phyloP scores from a whole-genome alignment of 202 grass and related monocot genomes.

The Elaeis oleifera region DNA sequence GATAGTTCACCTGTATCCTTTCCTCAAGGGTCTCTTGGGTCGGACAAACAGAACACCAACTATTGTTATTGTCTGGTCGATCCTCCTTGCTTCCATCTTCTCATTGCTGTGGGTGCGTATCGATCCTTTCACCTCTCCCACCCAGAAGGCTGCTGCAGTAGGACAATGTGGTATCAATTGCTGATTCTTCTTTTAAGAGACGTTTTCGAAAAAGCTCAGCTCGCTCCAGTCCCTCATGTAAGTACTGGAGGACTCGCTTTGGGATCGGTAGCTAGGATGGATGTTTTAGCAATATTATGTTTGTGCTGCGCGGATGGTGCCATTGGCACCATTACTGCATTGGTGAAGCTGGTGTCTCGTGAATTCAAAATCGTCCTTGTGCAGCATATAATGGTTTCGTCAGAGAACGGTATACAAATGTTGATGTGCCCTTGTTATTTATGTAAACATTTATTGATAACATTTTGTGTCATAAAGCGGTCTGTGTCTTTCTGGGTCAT shows the following conservation, averaged over 20 bases:
- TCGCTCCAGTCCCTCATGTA: neutral
- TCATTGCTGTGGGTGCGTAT: neutral
- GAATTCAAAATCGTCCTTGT: no score
- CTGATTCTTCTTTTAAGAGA: neutral
- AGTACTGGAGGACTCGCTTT: neutral
- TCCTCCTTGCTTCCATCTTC: no score
- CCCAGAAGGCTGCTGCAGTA: neutral
- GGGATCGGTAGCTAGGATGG: neutral
- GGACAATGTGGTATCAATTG: constrained; percentile 11
- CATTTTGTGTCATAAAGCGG: no score
- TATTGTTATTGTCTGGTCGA: neutral
- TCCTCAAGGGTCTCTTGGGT: constrained; percentile 13
- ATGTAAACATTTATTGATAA: no score
- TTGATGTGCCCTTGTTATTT: no score
- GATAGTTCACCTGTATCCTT: constrained; percentile 11
- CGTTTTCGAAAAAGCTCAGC: neutral
- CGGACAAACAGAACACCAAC: constrained; percentile 8
- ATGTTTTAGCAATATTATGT: neutral
- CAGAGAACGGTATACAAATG: no score
- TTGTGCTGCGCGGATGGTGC: no score
- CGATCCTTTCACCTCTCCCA: constrained; percentile 12
- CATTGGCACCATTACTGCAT: no score
- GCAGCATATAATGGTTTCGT: no score
- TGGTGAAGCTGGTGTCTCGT: no score
- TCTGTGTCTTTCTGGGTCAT: no score